Evolutionary conservation across 495 filamentous ascomycete species (phyloP).

Genomic region (Tetracladium setigerum): DNA sequence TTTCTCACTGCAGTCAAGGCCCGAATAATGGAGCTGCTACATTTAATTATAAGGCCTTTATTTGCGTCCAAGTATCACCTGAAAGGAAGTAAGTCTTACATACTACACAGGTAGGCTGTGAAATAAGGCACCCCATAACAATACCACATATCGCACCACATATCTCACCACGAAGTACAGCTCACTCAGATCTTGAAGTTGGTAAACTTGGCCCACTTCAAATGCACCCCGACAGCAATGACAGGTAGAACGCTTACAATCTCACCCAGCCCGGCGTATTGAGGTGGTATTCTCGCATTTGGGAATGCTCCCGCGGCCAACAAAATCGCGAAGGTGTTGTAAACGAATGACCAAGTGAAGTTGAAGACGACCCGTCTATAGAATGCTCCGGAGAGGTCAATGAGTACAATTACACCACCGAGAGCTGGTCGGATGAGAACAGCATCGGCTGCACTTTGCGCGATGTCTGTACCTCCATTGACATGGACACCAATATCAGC

Average conservation of each 20-base stretch:
- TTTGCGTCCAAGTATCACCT: too few relatives aligned
- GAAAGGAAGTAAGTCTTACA: too few relatives aligned
- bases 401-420: constrained; percentile 46
- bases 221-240: constrained; percentile 42
- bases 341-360: constrained; percentile 66
- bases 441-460: constrained; percentile 60
- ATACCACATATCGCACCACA: too few relatives aligned
- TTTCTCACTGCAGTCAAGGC: too few relatives aligned
- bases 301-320: constrained; percentile 65
- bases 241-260: constrained; percentile 73
- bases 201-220: constrained; percentile 20
- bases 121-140: too few relatives aligned
- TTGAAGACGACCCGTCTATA: constrained; percentile 56
- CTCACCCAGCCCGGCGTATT: constrained; percentile 72
- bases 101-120: too few relatives aligned
- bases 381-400: constrained; percentile 49
- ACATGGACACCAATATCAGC: constrained; percentile 71
- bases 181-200: too few relatives aligned
- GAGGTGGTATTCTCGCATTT: constrained; percentile 55
- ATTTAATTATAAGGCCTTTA: too few relatives aligned
- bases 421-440: constrained; percentile 57
- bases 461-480: constrained; percentile 53
- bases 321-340: constrained; percentile 66
- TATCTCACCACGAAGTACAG: too few relatives aligned
- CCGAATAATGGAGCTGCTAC: too few relatives aligned